Evolutionary conservation across 768 basidiomycete genomes (phyloP), one percentile per base, ranked within the genome.

Genomic region (Coprinopsis sp.): DNA sequence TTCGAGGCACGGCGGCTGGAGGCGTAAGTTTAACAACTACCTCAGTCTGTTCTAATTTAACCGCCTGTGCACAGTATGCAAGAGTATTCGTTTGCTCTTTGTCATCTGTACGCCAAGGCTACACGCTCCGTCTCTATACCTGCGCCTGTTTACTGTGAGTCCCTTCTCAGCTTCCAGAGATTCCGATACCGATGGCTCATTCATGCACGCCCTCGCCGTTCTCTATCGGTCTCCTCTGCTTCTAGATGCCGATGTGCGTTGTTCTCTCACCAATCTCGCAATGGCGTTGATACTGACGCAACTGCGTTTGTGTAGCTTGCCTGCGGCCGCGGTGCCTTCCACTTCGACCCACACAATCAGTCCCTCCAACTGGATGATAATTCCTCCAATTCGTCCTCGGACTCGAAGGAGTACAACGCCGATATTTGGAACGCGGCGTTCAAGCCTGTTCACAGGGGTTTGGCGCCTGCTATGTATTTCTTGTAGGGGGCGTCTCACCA

Each of bases 41-140:
- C 29, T 44, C 23, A 62, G 59, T 16, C 37, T 64, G n/a, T n/a
- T n/a, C n/a, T n/a, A n/a, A n/a, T n/a, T n/a, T n/a, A n/a, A n/a
- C n/a, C n/a, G n/a, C n/a, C n/a, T n/a, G n/a, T n/a, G n/a, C n/a
- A n/a, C n/a, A n/a, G n/a, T n/a, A n/a, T n/a, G 3, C 56, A 64
- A 39, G 57, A 60, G 13, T 29, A 62, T 2, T 48, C 60, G 1
- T 58, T 51, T 22, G 53, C 56, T 2, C 50, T 64, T 3, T 62
- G 61, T 31, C 54, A 62, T 31, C 42, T 56, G 2, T 64, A 64
- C 31, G 63, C 58, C 0, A 64, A 64, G 44, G 63, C 63, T 1
- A 64, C 63, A 1, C 58, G 63, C 11, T 60, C 60, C 2, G 63
- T 64, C 1, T 64, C 63, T 0, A 64, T 64, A 22, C 63, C 63